Conservation (phyloP, 805 yeast species). For the Kluyveromyces dobzhanskii region DNA sequence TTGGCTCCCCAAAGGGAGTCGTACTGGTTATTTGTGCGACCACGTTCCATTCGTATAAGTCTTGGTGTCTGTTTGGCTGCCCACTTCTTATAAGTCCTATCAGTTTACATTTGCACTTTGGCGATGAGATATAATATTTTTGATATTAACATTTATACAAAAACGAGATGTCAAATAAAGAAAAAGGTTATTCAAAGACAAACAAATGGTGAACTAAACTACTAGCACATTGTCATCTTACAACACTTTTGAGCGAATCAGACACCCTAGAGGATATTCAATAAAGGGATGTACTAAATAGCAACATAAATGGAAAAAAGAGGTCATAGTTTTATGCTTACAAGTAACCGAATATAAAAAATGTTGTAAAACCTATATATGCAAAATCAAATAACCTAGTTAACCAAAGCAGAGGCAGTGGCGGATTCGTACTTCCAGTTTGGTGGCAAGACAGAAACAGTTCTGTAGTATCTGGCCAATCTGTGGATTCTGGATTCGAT, state of each 20-base stretch:
- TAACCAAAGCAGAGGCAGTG: constrained; percentile 99
- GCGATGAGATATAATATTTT: too few relatives aligned
- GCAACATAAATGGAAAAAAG: not conserved
- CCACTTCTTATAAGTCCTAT: too few relatives aligned
- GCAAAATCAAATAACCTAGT: constrained; percentile 45
- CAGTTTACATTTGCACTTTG: too few relatives aligned
- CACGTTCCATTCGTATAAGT: constrained; percentile 6
- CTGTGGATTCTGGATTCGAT: constrained; percentile 99
- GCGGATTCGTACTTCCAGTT: constrained; percentile 99
- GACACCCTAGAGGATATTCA: too few relatives aligned
- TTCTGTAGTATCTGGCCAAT: constrained; percentile 99
- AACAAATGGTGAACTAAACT: too few relatives aligned
- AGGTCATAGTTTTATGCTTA: constrained; percentile 1
- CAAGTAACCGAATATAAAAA: not conserved
- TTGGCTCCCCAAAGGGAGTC: constrained; percentile 11
- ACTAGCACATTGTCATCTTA: too few relatives aligned
- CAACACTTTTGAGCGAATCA: too few relatives aligned
- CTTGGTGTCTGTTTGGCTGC: too few relatives aligned
- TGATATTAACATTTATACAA: too few relatives aligned
- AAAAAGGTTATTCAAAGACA: too few relatives aligned
- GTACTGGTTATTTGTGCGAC: constrained; percentile 4
- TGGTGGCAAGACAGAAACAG: constrained; percentile 98
- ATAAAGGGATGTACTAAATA: too few relatives aligned
- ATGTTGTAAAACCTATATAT: not conserved
- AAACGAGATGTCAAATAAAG: too few relatives aligned